Base-by-base conservation (phyloP, 2,329 filamentous ascomycete species). In the Aureobasidium sp. region DNA sequence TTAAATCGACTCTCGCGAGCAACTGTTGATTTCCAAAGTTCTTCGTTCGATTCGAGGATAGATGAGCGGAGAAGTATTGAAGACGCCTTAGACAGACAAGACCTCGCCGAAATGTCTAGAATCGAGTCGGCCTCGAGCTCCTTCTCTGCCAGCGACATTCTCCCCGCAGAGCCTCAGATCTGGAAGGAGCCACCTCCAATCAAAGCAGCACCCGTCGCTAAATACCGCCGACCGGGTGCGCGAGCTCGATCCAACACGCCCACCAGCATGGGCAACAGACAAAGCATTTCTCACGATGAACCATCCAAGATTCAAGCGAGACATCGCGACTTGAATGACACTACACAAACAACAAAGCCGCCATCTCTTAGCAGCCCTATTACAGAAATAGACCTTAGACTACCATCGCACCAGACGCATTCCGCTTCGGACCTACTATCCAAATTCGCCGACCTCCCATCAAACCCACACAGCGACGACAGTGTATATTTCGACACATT, bases 111-210 rank as follows among this genome's bases (percentile, higher is more conserved):
- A 37, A 29, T 48, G 41, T 58, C 54, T 11, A 58, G 42, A 9
- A 58, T 58, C 54, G 54, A 47, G 54, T 58, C 76, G 25, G 72
- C 42, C 21, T 49, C 75, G 62, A 76, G 78, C 58, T 81, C 80
- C 62, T 81, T 82, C 72, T 81, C 80, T 30, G 75, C 81, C 62
- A 72, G 73, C 59, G 77, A 81, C 65, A 70, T 77, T 49, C 71
- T 76, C 61, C 73, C 71, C 57, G 70, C 69, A 58, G 73, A 68
- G 57, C 72, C 69, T 62, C 72, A 68, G 42, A 64, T 73, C 65
- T 74, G 71, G 71, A 77, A 73, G 68, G 65, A 71, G 48, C 72
- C 74, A 29, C 67, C 70, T 21, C 67, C 71, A 39, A 72, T 71
- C 64, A 69, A 70, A 75, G 69, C 66, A 25, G 54, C 54, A 69